These are phyloP conservation scores for Globisporangium spiculum DNA, from an alignment of 352 stramenopile genomes.

Conservation along the genomic window DNA sequence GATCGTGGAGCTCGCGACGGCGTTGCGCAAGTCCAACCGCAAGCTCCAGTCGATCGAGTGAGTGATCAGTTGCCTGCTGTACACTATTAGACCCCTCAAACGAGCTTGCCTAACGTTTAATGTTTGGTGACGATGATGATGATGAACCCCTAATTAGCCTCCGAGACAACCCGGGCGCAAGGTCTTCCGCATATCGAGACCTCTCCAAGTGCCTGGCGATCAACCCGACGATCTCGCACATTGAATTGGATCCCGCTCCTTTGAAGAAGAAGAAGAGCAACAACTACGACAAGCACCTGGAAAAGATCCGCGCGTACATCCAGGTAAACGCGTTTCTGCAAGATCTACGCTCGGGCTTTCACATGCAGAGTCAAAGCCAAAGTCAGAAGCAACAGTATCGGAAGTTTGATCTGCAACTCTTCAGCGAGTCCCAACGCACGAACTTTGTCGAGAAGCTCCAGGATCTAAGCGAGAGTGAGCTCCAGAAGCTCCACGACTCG, in stretches of 20 bases:
- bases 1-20: constrained; percentile 25
- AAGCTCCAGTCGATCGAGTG: constrained; percentile 43
- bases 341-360: constrained; percentile 5
- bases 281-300: constrained; percentile 27
- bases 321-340: constrained; percentile 42
- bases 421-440: constrained; percentile 34
- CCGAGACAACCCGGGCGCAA: constrained; percentile 38
- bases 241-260: constrained; percentile 27
- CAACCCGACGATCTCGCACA: constrained; percentile 36
- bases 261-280: constrained; percentile 11
- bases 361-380: neutral
- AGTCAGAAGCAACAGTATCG: neutral
- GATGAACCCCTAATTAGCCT: too few species aligned
- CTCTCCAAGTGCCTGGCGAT: constrained; percentile 40
- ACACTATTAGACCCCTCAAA: neutral
- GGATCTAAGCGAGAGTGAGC: constrained; percentile 51
- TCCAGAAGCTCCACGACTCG: constrained; percentile 37
- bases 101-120: neutral
- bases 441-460: constrained; percentile 72
- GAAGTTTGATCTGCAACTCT: neutral
- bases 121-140: too few species aligned
- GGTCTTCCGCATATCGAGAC: constrained; percentile 39
- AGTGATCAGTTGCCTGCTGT: neutral
- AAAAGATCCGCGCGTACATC: constrained; percentile 24
- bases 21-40: constrained; percentile 47